Evolutionary conservation across 495 filamentous ascomycete species (phyloP), one percentile per base, ranked within the genome.

Genomic region (Gamarada debralockiae): DNA sequence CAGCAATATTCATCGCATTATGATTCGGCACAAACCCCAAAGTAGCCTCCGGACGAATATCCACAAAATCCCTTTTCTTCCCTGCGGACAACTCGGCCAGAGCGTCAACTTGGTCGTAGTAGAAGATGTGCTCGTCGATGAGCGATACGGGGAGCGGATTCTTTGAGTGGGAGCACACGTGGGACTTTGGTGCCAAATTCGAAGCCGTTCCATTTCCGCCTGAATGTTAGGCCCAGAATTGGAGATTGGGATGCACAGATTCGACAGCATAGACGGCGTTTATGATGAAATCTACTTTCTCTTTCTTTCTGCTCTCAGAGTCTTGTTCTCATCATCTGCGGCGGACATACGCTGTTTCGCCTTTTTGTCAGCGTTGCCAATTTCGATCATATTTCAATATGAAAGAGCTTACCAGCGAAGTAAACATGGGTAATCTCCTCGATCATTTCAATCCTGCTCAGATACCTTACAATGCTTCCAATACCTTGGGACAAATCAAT

Each of bases 31-130:
- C 67, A 44, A 75, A 75, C 0, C 73, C 73, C 25, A 61, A 48
- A 41, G 76, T 69, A n/a, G 63, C 60, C 56, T 76, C 73, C 1
- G 73, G 73, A 3, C 71, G 63, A 43, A 75, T 68, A 52, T 75
- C 70, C 36, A 64, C 71, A 65, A 67, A 75, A 22, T 50, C 62
- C 74, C 73, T 74, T 0, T 39, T 44, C 59, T 76, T 76, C 21
- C 65, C 69, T 14, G 59, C 45, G 14, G 62, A 63, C 1, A 70
- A 53, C 9, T 62, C 52, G 17, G 58, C 48, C 23, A 78, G 61
- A 14, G 66, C 50, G 45, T 77, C 73, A 25, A 70, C 66, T 52
- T 76, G 70, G 12, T 49, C 55, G 47, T 75, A 77, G 62, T 77
- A 77, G 62, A 77, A 74, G 37, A 76, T 66, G 40, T 77, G 68